A percentile compares a stretch with the other conserved stretches of the same genome.
phyloP scores from a whole-genome alignment of 352 stramenopile genomes.

The Phytopythium delawarense region DNA sequence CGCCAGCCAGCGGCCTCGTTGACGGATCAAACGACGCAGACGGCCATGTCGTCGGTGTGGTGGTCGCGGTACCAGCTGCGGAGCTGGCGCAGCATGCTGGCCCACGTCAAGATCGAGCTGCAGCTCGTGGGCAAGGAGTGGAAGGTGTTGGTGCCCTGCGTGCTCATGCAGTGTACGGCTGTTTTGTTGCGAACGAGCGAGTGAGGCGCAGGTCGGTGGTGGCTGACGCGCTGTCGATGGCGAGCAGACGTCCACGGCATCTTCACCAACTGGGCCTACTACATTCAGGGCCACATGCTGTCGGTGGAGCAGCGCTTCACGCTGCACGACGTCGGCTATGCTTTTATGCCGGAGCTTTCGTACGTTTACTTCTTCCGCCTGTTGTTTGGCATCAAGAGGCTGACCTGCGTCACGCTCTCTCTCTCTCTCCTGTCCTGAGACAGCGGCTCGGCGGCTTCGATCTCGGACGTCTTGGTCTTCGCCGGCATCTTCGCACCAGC shows the following conservation, averaged over 20 bases:
- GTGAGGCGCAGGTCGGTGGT: neutral
- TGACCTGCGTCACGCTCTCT: neutral
- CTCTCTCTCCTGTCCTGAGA: neutral
- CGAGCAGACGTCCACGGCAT: conserved; percentile 61
- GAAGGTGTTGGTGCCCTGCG: conserved; percentile 68
- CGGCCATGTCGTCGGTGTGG: neutral
- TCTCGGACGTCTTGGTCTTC: conserved; percentile 81
- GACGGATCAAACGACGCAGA: neutral
- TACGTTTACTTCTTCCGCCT: conserved; percentile 10
- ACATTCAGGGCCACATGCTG: conserved; percentile 68
- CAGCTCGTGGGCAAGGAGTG: conserved; percentile 57
- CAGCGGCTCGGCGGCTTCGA: conserved; percentile 27
- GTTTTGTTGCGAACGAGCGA: neutral
- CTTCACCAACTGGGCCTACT: conserved; percentile 88
- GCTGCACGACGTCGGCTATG: conserved; percentile 75
- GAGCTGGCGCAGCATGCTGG: conserved; percentile 46
- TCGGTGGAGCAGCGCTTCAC: conserved; percentile 60
- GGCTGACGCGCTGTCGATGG: neutral
- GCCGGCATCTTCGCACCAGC: conserved; percentile 62
- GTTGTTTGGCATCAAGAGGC: neutral
- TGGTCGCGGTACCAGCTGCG: conserved; percentile 46
- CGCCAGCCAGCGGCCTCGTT: neutral
- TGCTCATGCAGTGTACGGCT: conserved; percentile 79
- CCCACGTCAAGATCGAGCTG: conserved; percentile 65
- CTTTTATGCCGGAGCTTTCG: conserved; percentile 66